A percentile compares a stretch with the other conserved stretches of the same genome.
Conservation (phyloP, 1,139 yeast species). For the Hemisphaericaspora lyxosophila region DNA sequence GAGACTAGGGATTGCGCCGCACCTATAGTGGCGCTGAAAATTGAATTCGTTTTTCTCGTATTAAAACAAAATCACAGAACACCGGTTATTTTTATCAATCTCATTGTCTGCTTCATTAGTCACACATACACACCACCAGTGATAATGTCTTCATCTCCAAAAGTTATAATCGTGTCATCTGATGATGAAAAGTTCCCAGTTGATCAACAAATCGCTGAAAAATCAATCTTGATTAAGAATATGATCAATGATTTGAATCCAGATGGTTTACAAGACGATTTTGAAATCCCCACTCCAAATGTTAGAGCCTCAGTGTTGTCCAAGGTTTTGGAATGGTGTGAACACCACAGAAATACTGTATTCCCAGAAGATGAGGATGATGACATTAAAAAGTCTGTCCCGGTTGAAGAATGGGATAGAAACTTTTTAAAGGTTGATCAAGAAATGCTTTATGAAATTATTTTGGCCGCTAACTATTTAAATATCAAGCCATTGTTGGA, state of each 20-base stretch:
- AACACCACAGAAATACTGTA: constrained; percentile 84
- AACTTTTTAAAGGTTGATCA: constrained; percentile 95
- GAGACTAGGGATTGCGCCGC: too few species aligned
- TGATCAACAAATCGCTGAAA: constrained; percentile 84
- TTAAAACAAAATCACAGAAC: too few species aligned
- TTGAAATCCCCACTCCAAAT: constrained; percentile 90
- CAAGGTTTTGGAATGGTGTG: constrained; percentile 96
- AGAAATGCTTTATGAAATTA: constrained; percentile 96
- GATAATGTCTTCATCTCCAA: constrained; percentile 29
- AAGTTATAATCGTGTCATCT: constrained; percentile 64
- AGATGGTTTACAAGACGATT: constrained; percentile 58
- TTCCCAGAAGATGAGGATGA: constrained; percentile 76
- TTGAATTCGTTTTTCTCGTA: too few species aligned
- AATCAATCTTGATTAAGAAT: constrained; percentile 83
- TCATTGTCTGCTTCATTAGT: too few species aligned
- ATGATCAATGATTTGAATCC: constrained; percentile 82
- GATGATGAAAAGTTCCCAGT: constrained; percentile 74
- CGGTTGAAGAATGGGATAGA: constrained; percentile 95
- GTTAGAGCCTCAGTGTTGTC: constrained; percentile 84
- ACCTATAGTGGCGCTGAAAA: too few species aligned
- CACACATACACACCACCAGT: too few species aligned
- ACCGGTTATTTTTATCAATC: too few species aligned
- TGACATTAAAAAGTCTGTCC: constrained; percentile 79
- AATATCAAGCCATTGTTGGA: constrained; percentile 91
- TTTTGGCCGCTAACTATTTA: constrained; percentile 91